A percentile compares a stretch with the other conserved stretches of the same genome.
phyloP scores from a whole-genome alignment of 140 eudicot genomes.

The Bidens hawaiensis region DNA sequence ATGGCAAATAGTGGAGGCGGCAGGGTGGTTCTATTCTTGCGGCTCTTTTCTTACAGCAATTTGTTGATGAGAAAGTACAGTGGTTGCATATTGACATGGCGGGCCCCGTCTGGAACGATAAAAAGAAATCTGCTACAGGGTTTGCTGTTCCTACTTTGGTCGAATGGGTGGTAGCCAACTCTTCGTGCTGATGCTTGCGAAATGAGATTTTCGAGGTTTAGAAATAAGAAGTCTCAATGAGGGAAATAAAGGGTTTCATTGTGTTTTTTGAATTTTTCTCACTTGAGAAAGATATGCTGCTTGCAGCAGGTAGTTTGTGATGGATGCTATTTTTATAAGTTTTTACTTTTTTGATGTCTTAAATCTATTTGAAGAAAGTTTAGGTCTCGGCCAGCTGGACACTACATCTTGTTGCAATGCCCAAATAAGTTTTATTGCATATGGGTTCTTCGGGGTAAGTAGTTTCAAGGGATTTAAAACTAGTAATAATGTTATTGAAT shows the following conservation, averaged over 20 bases:
- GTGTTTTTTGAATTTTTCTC: not conserved
- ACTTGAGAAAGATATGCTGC: not conserved
- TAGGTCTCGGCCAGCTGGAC: not conserved
- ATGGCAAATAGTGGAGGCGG: constrained; percentile 63
- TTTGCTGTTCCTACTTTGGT: constrained; percentile 80
- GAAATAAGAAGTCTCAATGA: not conserved
- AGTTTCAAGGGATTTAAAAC: not conserved
- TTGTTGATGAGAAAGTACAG: constrained; percentile 93
- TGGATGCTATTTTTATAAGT: not conserved
- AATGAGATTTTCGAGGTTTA: constrained; percentile 3
- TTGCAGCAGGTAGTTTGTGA: constrained; percentile 10
- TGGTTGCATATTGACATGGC: constrained; percentile 98
- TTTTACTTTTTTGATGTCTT: not conserved
- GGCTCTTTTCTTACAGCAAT: constrained; percentile 68
- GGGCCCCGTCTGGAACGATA: constrained; percentile 93
- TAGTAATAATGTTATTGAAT: too few species aligned
- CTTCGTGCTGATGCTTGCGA: constrained; percentile 32
- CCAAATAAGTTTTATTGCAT: not conserved
- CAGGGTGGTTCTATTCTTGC: constrained; percentile 68
- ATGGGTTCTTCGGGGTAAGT: not conserved
- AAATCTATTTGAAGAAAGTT: too few species aligned
- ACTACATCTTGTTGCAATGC: not conserved
- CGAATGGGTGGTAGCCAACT: constrained; percentile 83
- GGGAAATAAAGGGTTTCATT: not conserved
- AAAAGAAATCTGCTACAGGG: constrained; percentile 79